Evolutionary conservation across 2,329 filamentous ascomycete genomes (phyloP).

Genomic region (Stenocarpella maydis): DNA sequence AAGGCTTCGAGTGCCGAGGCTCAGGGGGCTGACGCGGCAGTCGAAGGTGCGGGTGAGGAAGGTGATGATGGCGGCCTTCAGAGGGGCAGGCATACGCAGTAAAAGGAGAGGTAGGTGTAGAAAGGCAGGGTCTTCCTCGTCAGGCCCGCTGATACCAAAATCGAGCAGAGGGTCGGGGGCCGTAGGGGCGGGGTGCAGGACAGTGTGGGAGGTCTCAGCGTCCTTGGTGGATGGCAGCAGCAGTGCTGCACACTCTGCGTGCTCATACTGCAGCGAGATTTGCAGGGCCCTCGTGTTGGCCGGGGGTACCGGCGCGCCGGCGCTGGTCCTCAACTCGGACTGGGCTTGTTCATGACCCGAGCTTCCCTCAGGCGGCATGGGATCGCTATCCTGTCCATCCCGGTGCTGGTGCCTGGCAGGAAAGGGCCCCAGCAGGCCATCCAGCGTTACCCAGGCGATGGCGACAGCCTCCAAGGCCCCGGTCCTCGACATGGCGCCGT

Average conservation of each 20-base stretch:
- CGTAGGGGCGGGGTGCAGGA: neutral
- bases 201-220: neutral
- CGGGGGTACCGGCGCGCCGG: constrained; percentile 27
- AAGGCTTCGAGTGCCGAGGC: constrained; percentile 59
- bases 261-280: constrained; percentile 62
- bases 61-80: constrained; percentile 58
- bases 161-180: neutral
- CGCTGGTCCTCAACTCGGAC: neutral
- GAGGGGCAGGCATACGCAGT: constrained; percentile 61
- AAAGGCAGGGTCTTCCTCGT: constrained; percentile 45
- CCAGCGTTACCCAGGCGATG: constrained; percentile 55
- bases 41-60: constrained; percentile 65
- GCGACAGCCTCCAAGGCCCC: constrained; percentile 57
- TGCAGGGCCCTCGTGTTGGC: constrained; percentile 48
- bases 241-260: constrained; percentile 58
- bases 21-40: constrained; percentile 60
- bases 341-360: constrained; percentile 21
- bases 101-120: constrained; percentile 60
- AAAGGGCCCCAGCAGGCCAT: constrained; percentile 38
- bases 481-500: constrained; percentile 48
- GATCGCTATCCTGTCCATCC: constrained; percentile 36
- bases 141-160: neutral
- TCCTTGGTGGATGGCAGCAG: constrained; percentile 51
- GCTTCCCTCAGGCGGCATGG: neutral
- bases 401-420: constrained; percentile 38